Evolutionary conservation across 345 rosid species (phyloP).

Genomic region (Pseudoturritis turrita): DNA sequence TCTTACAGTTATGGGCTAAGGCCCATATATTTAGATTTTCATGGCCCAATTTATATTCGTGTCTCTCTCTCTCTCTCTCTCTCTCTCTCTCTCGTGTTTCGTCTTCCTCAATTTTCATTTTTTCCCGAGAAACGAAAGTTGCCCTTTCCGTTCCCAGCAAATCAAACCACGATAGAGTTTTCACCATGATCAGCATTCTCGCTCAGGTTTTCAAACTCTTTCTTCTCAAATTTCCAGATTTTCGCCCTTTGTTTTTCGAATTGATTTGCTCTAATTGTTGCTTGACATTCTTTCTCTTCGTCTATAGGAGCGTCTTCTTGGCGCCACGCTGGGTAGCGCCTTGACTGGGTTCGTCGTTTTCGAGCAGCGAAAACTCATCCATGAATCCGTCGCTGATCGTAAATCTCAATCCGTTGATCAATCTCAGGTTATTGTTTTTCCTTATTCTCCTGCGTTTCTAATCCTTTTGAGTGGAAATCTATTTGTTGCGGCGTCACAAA

Average conservation of each 20-base stretch:
- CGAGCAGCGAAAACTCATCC: slow-evolving; percentile 70
- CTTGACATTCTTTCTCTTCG: background rate
- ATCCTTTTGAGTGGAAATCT: background rate
- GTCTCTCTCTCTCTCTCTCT: background rate
- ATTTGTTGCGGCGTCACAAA: background rate
- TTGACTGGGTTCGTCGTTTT: slow-evolving; percentile 51
- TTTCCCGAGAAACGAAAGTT: background rate
- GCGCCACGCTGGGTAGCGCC: slow-evolving; percentile 60
- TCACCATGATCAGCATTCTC: slow-evolving; percentile 32
- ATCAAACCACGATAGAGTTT: background rate
- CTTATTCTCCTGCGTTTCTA: background rate
- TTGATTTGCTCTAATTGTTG: background rate
- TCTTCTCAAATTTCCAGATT: background rate
- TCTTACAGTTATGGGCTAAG: background rate
- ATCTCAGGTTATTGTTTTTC: slow-evolving; percentile 45
- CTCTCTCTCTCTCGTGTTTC: background rate
- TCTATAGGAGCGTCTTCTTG: slow-evolving; percentile 55
- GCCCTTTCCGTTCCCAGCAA: background rate
- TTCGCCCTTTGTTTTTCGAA: background rate
- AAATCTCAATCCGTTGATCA: slow-evolving; percentile 17
- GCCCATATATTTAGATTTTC: background rate
- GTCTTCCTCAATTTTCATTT: background rate
- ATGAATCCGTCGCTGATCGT: slow-evolving; percentile 46
- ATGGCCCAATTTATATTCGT: background rate
- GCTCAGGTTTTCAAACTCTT: slow-evolving; percentile 25